Conservation (phyloP, 2,329 filamentous ascomycete genomes). For the Pleoardoris graminearum region DNA sequence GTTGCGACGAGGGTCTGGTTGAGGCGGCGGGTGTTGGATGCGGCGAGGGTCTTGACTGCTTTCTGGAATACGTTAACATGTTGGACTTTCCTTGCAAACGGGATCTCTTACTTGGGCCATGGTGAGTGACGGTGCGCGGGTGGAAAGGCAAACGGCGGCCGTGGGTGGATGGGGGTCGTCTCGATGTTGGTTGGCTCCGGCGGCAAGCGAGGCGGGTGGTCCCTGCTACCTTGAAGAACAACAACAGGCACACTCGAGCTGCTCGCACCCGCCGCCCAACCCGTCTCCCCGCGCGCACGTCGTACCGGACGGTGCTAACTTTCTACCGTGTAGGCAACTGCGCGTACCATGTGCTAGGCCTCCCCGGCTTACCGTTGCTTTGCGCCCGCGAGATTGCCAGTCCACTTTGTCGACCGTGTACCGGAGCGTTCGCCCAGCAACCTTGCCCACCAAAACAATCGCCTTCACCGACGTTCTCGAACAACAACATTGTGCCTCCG, state of each 20-base stretch:
- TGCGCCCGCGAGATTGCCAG: slow-evolving; percentile 36
- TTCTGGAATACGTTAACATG: slow-evolving; percentile 44
- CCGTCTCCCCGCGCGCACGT: slow-evolving; percentile 12
- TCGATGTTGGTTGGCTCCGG: slow-evolving; percentile 11
- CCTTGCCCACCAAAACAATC: slow-evolving; percentile 16
- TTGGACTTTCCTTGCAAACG: too few species aligned
- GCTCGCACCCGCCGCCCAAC: slow-evolving; percentile 17
- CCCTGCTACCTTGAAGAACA: slow-evolving; percentile 23
- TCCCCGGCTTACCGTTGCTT: slow-evolving; percentile 17
- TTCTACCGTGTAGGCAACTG: slow-evolving; percentile 10
- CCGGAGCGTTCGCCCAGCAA: slow-evolving; percentile 41
- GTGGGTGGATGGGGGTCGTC: slow-evolving; percentile 2
- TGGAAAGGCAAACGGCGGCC: background rate
- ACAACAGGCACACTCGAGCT: slow-evolving; percentile 33
- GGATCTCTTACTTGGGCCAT: slow-evolving; percentile 38
- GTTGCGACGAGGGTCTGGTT: slow-evolving; percentile 81
- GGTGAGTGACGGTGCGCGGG: background rate
- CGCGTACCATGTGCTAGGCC: slow-evolving; percentile 22
- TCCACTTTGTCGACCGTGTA: slow-evolving; percentile 44
- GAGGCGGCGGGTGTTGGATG: slow-evolving; percentile 75
- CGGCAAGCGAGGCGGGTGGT: slow-evolving; percentile 11
- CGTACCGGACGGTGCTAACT: slow-evolving; percentile 17
- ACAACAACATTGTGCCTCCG: slow-evolving; percentile 15
- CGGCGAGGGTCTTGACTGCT: slow-evolving; percentile 66
- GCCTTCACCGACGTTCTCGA: slow-evolving; percentile 19